Conservation (phyloP, 2,329 filamentous ascomycete genomes). For the Chrysosporium keratinophilum region DNA sequence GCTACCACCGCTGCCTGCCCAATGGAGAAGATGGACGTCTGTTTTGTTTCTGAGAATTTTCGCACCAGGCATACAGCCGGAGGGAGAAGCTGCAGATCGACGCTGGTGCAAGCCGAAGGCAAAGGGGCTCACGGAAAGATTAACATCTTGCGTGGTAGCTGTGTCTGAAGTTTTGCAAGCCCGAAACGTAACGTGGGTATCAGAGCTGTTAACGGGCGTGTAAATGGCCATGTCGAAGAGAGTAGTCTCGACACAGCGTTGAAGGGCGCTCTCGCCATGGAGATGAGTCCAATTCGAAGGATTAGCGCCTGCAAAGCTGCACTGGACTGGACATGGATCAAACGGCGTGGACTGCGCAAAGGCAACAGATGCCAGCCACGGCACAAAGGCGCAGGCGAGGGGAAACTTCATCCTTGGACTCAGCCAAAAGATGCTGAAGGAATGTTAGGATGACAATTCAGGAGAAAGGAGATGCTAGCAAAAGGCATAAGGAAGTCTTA, state of each 20-base stretch:
- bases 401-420: too few species aligned
- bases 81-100: too few species aligned
- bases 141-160: background rate
- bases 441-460: too few species aligned
- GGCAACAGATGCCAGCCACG: too few species aligned
- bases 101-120: background rate
- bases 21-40: background rate
- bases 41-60: too few species aligned
- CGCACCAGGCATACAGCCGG: too few species aligned
- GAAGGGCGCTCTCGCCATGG: background rate
- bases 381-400: too few species aligned
- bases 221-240: background rate
- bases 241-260: background rate
- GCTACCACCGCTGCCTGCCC: background rate
- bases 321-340: background rate
- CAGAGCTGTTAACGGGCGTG: background rate
- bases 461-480: too few species aligned
- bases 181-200: background rate
- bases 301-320: background rate
- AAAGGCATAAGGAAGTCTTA: too few species aligned
- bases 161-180: background rate
- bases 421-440: too few species aligned
- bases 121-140: background rate
- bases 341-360: too few species aligned
- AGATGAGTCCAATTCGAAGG: background rate